Evolutionary conservation across 2,329 filamentous ascomycete species (phyloP), one percentile per base, ranked within the genome.

Genomic region (Xylariaceae sp.): DNA sequence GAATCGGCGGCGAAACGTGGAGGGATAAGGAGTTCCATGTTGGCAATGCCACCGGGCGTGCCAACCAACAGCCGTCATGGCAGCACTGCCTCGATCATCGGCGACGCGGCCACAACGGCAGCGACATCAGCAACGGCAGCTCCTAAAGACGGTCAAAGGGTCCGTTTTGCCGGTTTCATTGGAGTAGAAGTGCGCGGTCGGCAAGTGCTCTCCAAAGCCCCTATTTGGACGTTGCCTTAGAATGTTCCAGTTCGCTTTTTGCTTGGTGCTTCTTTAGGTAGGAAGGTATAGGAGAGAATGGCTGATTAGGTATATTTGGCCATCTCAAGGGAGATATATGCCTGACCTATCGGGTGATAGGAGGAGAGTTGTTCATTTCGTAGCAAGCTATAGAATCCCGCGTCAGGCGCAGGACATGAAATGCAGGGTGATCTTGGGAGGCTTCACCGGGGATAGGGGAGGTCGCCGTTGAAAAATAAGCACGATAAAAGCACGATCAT

Each of bases 111-210:
- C 55, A 66, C 68, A 56, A 63, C 71, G 64, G 57, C 62, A 66
- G 63, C 67, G 70, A 57, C 68, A 63, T 47, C 56, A 49, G 37
- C 60, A 64, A 39, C 67, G 57, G 66, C 75, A 71, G 23, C 5
- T 55, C 70, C 75, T 51, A 80, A 79, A 69, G 81, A 83, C 55
- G 66, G 72, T 39, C 77, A 70, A 64, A 86, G 83, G 65, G 84
- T 93, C 58, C 84, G 89, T 48, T 88, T 92, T 72, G 86, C 89
- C 1, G 88, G 86, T 4, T 93, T 92, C 71, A 74, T 92, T 58
- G 83, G 82, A 15, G 81, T 92, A 37, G 89, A 92, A 74, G 88
- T 93, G 6, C 79, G 88, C 63, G 88, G 88, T 18, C 83, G 88
- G 61, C 89, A 89, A 73, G 86, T 92, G 52, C 76, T 93, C 67